Evolutionary conservation across 129 eudicot species (phyloP).

Genomic region (Helichrysum umbraculigerum): DNA sequence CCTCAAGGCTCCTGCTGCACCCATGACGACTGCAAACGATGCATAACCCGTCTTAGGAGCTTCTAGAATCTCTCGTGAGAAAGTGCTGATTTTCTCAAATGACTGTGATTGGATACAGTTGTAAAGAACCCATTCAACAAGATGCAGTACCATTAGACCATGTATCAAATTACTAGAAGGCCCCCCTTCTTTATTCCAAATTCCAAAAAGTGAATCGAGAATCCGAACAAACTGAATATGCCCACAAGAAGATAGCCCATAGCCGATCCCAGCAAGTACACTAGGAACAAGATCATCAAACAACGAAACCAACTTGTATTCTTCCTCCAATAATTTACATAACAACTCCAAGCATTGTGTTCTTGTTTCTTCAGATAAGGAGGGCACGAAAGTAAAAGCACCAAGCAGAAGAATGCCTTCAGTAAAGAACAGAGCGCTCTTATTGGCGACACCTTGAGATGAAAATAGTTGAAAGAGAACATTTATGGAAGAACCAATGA

Average conservation of each 20-base stretch:
- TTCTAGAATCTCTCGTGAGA: constrained; percentile 43
- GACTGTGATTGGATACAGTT: constrained; percentile 50
- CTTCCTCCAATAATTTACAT: constrained; percentile 59
- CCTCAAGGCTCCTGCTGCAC: constrained; percentile 86
- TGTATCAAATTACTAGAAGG: constrained; percentile 46
- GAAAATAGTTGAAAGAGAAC: constrained; percentile 48
- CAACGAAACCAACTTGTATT: constrained; percentile 40
- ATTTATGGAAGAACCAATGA: constrained; percentile 54
- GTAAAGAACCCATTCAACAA: constrained; percentile 82
- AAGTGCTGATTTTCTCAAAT: constrained; percentile 46
- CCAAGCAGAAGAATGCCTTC: constrained; percentile 78
- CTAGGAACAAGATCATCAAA: constrained; percentile 48
- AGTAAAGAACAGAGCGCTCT: constrained; percentile 52
- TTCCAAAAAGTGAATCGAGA: constrained; percentile 48
- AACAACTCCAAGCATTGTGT: constrained; percentile 59
- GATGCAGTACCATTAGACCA: constrained; percentile 84
- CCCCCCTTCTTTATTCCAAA: constrained; percentile 67
- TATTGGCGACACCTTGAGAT: constrained; percentile 34
- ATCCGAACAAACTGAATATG: constrained; percentile 46
- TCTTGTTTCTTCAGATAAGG: constrained; percentile 58
- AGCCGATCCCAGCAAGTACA: constrained; percentile 83
- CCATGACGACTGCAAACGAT: constrained; percentile 71
- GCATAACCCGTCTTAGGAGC: constrained; percentile 42
- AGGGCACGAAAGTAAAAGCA: constrained; percentile 54
- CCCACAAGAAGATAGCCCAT: constrained; percentile 63